Evolutionary conservation across 129 eudicot species (phyloP), one percentile per base, ranked within the genome.

Genomic region (Tanacetum coccineum): DNA sequence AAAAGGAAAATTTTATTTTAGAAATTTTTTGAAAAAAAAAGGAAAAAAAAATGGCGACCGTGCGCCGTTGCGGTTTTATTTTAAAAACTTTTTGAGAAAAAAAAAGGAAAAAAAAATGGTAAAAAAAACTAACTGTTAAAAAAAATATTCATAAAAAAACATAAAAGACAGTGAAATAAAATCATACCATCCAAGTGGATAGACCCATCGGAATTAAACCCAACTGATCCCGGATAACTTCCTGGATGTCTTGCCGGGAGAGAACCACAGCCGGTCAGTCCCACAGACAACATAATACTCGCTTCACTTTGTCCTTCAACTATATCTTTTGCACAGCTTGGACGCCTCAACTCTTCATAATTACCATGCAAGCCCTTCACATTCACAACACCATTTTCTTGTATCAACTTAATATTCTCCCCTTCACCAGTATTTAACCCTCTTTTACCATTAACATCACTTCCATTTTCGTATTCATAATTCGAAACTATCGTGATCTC

Each of bases 161-260:
- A n/a, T n/a, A n/a, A 22, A 59, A 9, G 22, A 3, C 4, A 26
- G 51, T 40, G n/a, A 59, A 14, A 40, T 64, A n/a, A 44, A 53
- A 73, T 61, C 88, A 45, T 68, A 93, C 99, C 99, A 79, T 84
- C 86, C 44, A 93, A 74, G 57, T 61, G 81, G 48, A 89, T 83
- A 55, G 99, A 86, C 54, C 96, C 99, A 74, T 80, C 79, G 26
- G 99, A 93, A 64, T 84, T 78, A 67, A 93, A 89, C 13, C 99
- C 96, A 78, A 93, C 68, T 45, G 99, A 93, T 52, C 89, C 96
- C 19, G 78, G 78, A 75, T 68, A 88, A 62, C 85, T 80, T 9
- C 99, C 99, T 18, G 99, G 99, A 64, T 81, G 61, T 72, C 79
- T 86, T 59, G 71, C 50, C 19, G 82, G 91, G 66, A 70, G 66